Base-by-base conservation (phyloP, 2,329 filamentous ascomycete genomes). In the Tricladium varicosporioides region DNA sequence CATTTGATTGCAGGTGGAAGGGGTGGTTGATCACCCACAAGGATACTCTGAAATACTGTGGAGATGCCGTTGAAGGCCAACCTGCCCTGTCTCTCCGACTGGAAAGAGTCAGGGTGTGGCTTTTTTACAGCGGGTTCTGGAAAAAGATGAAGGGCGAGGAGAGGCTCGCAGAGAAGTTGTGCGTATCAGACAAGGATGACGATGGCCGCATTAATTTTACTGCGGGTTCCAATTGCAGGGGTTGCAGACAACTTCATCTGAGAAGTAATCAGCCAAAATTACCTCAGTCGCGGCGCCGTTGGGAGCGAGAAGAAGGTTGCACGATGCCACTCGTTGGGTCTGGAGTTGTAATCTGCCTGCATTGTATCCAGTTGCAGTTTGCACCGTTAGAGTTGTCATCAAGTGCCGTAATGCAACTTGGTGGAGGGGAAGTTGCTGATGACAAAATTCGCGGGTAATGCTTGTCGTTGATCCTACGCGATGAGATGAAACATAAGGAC, bases 11-110 rank as follows among this genome's bases (percentile, higher is more conserved):
- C 56, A 60, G 53, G 58, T 57, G 51, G 50, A 69, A 70, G 72
- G 52, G 53, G 40, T 40, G 48, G 72, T 71, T 75, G 76, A 77
- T 79, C 74, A 71, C 62, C 77, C 60, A 53, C 75, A 70, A 66
- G 75, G 71, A 69, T 70, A 56, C 60, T 55, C 57, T 63, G 36
- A 45, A 54, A 58, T 56, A 61, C 54, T 62, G 64, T 63, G 58
- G 61, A 62, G 62, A 54, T 56, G 51, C 53, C 53, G 55, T 51
- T 45, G 43, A 33, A 13, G 16, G 51, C 31, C 16, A 33, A 55
- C 45, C 51, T 49, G 22, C 45, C 5, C 11, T 14, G 19, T 14
- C 16, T 47, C 3, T 14, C 45, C n/a, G 19, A 31, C n/a, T 51
- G 48, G 48, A 19, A 51, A 15, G 33, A 15, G 19, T 31, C 5